phyloP scores from a whole-genome alignment of 495 filamentous ascomycete species.

The Polyplosphaeria fusca region DNA sequence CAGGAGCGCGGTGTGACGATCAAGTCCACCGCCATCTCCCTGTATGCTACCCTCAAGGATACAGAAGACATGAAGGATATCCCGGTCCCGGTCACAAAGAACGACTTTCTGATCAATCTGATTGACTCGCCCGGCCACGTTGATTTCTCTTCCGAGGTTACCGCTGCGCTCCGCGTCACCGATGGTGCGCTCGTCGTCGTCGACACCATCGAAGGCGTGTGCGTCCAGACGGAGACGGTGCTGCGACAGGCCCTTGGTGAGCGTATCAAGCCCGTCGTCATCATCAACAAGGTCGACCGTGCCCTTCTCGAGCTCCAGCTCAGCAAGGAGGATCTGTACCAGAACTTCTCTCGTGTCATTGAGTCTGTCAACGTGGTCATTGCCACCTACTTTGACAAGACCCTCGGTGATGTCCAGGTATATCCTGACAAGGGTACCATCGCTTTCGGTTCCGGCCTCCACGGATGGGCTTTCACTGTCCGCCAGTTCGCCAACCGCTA shows the following conservation, averaged over 20 bases:
- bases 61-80: constrained; percentile 94
- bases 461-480: constrained; percentile 99
- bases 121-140: constrained; percentile 99
- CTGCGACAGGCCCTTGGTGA: constrained; percentile 98
- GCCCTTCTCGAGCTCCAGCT: constrained; percentile 97
- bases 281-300: constrained; percentile 99
- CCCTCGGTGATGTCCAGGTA: constrained; percentile 95
- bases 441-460: constrained; percentile 98
- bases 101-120: constrained; percentile 99
- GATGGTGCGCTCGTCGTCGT: constrained; percentile 99
- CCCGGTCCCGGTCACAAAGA: constrained; percentile 78
- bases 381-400: constrained; percentile 96
- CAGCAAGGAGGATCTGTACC: constrained; percentile 98
- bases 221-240: constrained; percentile 99
- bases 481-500: constrained; percentile 96
- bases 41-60: constrained; percentile 81
- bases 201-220: constrained; percentile 99
- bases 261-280: constrained; percentile 98
- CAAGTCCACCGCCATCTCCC: constrained; percentile 99
- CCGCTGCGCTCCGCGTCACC: constrained; percentile 98
- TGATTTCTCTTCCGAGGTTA: constrained; percentile 99
- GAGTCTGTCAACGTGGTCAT: constrained; percentile 99
- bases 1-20: constrained; percentile 99
- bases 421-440: constrained; percentile 95
- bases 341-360: constrained; percentile 98